Evolutionary conservation across 176 grass and related monocot species (phyloP), one percentile per base, ranked within the genome.

Genomic region (Metroxylon sagu): DNA sequence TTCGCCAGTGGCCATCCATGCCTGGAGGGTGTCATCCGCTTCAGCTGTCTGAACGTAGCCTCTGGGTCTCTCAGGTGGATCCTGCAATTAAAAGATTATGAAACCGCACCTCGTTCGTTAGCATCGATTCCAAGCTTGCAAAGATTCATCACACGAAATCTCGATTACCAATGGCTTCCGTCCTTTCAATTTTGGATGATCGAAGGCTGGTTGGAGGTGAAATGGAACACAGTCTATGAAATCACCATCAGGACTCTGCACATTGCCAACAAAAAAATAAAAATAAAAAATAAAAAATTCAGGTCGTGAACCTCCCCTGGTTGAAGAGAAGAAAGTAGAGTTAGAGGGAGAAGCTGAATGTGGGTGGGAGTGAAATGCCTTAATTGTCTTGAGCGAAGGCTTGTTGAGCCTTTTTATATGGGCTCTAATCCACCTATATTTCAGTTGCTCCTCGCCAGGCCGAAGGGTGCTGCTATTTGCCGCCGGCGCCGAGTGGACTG

Each of bases 181-280:
- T 6, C 26, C 64, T 31, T 17, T 31, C 16, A 67, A 26, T 50
- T 67, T 54, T 18, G 64, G 64, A 19, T 67, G 64, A 54, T 67
- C 64, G 31, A 67, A 67, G 7, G 64, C 26, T 10, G 64, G 64
- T 21, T 67, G 64, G 27, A 67, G 64, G 53, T 67, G 49, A 29
- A 50, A 35, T 4, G 64, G 64, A 54, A 67, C 50, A 27, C 64
- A 67, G 50, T 67, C 64, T 4, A 67, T 67, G 16, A 67, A 16
- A 54, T 67, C 64, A 16, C 64, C 50, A 23, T 67, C 64, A 35
- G 64, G 27, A 21, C 64, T 67, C 64, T 67, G 64, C 26, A 19
- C 18, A 63, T 18, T 21, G 6, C 4, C 4, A 25, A 14, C 3
- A 10, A 43, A 29, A 31, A 30, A 25, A 65, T 15, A n/a, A 52